Base-by-base conservation (phyloP, 177 flowering plant species). In the Vitis hybrid region DNA sequence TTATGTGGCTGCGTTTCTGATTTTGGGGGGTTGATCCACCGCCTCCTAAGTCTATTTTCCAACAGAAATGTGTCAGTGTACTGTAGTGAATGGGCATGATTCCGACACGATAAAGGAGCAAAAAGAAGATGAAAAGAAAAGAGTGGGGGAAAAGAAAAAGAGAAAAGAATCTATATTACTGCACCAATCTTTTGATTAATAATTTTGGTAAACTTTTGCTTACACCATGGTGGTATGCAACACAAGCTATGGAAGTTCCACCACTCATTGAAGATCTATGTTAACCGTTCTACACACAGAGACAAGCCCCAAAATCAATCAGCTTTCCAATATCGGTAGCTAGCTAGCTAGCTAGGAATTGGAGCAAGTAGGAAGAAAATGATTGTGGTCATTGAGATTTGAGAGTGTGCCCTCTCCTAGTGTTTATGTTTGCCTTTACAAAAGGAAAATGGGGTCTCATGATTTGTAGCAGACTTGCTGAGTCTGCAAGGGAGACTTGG, bases 151-250 rank as follows among this genome's bases (percentile, higher is more conserved):
- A 64, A 52, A 58, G 60, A 17, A n/a, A 50, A 50, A 51, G 44
- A 55, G 14, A 75, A 65, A 69, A 33, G 56, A 24, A 47, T 15
- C 19, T 3, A 28, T 52, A 24, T 59, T 58, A 38, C 59, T 58
- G 59, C 69, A 66, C 31, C 12, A 33, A 54, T 64, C 31, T 33
- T 53, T 65, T 65, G 18, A 51, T 51, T 19, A 20, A 18, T 24
- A 12, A 65, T 20, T 38, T 38, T 7, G 8, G 47, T 38, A 38
- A 52, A 20, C 68, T 65, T 65, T 51, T 11, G n/a, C 14, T 50
- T 51, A 4, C 33, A 65, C 52, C 17, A 65, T 51, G 51, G 68
- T 38, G 65, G 51, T 33, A 49, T 62, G 51, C 38, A 19, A 31
- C 28, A 62, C 65, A 62, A 62, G 51, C 33, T 14, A 61, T 13